A percentile compares a stretch with the other conserved stretches of the same genome.
These are phyloP conservation scores for Vicia villosa DNA, from an alignment of 306 rosid genomes.

Conservation along the genomic window DNA sequence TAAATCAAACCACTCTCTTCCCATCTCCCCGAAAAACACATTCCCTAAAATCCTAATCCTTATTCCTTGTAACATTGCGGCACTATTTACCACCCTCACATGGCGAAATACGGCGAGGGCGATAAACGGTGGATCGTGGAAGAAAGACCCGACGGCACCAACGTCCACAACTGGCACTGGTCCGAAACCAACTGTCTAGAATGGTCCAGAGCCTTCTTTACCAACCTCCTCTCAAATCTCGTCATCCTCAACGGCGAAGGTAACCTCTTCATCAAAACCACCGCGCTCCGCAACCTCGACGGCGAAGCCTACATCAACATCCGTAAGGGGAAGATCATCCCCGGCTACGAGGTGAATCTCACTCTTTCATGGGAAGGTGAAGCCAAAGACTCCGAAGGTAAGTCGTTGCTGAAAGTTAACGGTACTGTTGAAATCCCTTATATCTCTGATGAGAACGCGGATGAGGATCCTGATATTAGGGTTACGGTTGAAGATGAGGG, in stretches of 20 bases:
- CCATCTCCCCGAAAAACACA: no score
- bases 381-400: slow-evolving; percentile 62
- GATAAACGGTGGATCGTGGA: slow-evolving; percentile 98
- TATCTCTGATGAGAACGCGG: slow-evolving; percentile 92
- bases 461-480: slow-evolving; percentile 87
- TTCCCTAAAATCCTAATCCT: no score
- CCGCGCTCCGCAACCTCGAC: slow-evolving; percentile 56
- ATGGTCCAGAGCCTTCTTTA: slow-evolving; percentile 73
- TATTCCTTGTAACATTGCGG: neutral
- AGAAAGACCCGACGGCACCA: slow-evolving; percentile 88
- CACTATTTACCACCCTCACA: neutral
- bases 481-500: slow-evolving; percentile 81
- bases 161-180: slow-evolving; percentile 99
- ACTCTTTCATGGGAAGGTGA: slow-evolving; percentile 79
- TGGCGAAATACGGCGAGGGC: slow-evolving; percentile 95
- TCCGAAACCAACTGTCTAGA: slow-evolving; percentile 86
- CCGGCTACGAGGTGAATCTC: slow-evolving; percentile 87
- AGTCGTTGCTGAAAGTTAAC: slow-evolving; percentile 64
- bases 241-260: slow-evolving; percentile 71
- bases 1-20: no score
- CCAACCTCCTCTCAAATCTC: slow-evolving; percentile 66
- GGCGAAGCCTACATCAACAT: slow-evolving; percentile 94
- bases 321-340: slow-evolving; percentile 91
- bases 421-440: slow-evolving; percentile 88
- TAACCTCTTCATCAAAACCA: slow-evolving; percentile 55